phyloP scores from a whole-genome alignment of 768 basidiomycete species.

The Cystobasidiopsis lactophilus region DNA sequence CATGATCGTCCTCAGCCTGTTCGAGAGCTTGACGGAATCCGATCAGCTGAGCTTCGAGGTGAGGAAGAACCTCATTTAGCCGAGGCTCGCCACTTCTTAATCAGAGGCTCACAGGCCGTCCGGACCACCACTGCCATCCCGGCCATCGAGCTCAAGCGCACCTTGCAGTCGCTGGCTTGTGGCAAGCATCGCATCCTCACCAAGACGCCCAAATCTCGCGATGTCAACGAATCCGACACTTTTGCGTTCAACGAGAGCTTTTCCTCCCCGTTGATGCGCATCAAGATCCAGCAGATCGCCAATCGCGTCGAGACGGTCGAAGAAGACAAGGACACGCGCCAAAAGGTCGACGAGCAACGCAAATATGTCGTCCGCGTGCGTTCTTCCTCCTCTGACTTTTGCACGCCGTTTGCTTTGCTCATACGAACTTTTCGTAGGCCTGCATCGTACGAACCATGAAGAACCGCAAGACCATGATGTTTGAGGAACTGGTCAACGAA shows the following conservation, averaged over 20 bases:
- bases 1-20: conserved; percentile 64
- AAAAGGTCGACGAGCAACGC: conserved; percentile 76
- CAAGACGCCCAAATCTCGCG: conserved; percentile 72
- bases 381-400: background rate
- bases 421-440: conserved; percentile 35
- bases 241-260: conserved; percentile 81
- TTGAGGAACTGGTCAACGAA: conserved; percentile 74
- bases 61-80: conserved; percentile 15
- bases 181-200: conserved; percentile 79
- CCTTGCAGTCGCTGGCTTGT: conserved; percentile 85
- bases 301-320: conserved; percentile 65
- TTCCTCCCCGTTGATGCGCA: conserved; percentile 54
- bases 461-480: conserved; percentile 65
- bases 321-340: conserved; percentile 73
- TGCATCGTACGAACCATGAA: conserved; percentile 98
- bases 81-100: too few species aligned
- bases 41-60: conserved; percentile 60
- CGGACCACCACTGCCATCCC: conserved; percentile 49
- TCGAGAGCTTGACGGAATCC: conserved; percentile 45
- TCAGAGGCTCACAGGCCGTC: conserved; percentile 57
- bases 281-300: conserved; percentile 79
- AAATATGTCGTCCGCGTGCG: conserved; percentile 69
- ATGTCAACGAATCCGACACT: conserved; percentile 47
- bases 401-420: background rate
- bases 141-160: conserved; percentile 60